phyloP scores from a whole-genome alignment of 192 early-diverging fungal genomes.

The Backusella westeae region DNA sequence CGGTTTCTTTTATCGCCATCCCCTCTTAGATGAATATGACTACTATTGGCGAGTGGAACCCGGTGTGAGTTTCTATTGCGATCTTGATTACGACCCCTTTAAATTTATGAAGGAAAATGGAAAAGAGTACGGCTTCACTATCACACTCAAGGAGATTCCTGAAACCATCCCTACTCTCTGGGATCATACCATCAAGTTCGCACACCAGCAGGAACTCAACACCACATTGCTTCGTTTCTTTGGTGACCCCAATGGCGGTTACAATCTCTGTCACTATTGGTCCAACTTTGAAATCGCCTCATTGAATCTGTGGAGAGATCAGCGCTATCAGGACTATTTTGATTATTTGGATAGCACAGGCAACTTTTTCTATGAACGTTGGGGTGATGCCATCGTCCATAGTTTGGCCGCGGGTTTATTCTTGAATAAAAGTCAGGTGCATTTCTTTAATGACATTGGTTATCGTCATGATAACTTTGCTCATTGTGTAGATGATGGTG shows the following conservation, averaged over 20 bases:
- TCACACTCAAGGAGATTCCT: slow-evolving; percentile 48
- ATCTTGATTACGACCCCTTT: slow-evolving; percentile 62
- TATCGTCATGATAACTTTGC: slow-evolving; percentile 46
- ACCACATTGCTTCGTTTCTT: slow-evolving; percentile 27
- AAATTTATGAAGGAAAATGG: slow-evolving; percentile 54
- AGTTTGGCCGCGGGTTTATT: slow-evolving; percentile 59
- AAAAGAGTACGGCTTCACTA: slow-evolving; percentile 57
- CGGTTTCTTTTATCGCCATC: slow-evolving; percentile 56
- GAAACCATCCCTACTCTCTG: slow-evolving; percentile 57
- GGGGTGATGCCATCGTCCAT: slow-evolving; percentile 81
- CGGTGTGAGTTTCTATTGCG: slow-evolving; percentile 57
- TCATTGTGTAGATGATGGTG: slow-evolving; percentile 29
- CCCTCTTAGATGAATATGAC: slow-evolving; percentile 52
- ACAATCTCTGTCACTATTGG: slow-evolving; percentile 78
- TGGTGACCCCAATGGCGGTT: slow-evolving; percentile 29
- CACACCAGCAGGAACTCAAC: slow-evolving; percentile 32
- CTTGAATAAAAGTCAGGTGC: slow-evolving; percentile 56
- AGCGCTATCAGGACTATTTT: slow-evolving; percentile 58
- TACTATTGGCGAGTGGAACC: slow-evolving; percentile 80
- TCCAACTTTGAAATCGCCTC: slow-evolving; percentile 77
- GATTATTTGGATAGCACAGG: slow-evolving; percentile 58
- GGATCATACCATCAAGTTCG: slow-evolving; percentile 39
- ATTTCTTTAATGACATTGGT: slow-evolving; percentile 73
- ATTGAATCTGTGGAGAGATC: slow-evolving; percentile 54
- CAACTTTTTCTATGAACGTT: slow-evolving; percentile 77